Percentiles rank a stretch among this genome's conserved stretches.
These are phyloP conservation scores for Halophytophthora polymorphica DNA, from an alignment of 352 stramenopile genomes.

Conservation along the genomic window DNA sequence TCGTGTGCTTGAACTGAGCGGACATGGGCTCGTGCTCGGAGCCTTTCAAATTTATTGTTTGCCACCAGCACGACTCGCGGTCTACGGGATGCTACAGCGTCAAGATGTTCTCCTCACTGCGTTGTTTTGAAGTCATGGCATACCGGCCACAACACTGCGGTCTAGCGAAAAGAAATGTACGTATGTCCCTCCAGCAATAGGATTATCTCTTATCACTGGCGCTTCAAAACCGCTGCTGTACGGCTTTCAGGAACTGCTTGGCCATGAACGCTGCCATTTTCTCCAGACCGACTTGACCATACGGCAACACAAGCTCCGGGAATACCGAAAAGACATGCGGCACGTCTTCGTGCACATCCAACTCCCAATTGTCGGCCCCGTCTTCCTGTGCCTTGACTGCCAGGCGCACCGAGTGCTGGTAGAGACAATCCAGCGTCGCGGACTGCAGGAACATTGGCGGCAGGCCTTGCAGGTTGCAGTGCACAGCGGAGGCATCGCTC, in stretches of 20 bases:
- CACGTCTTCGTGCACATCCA: constrained; percentile 28
- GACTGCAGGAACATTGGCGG: constrained; percentile 38
- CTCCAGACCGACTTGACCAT: constrained; percentile 18
- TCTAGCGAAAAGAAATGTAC: too few species aligned
- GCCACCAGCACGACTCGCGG: too few species aligned
- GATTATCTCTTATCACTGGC: too few species aligned
- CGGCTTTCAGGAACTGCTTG: constrained; percentile 11
- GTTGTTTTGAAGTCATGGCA: too few species aligned
- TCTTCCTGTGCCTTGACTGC: constrained; percentile 20
- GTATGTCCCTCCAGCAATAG: too few species aligned
- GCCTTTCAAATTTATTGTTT: too few species aligned
- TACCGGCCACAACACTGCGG: too few species aligned
- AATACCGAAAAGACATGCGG: constrained; percentile 33
- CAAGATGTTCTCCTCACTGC: too few species aligned
- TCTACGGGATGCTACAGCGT: too few species aligned
- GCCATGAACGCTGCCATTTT: constrained; percentile 19
- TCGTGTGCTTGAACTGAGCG: too few species aligned
- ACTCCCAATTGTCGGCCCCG: constrained; percentile 20
- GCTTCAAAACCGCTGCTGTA: too few species aligned
- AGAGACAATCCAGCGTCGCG: constrained; percentile 27
- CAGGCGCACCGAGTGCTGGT: constrained; percentile 20
- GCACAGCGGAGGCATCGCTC: constrained; percentile 22
- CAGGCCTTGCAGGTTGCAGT: constrained; percentile 31
- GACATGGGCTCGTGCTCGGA: too few species aligned
- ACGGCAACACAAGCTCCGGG: constrained; percentile 26